phyloP scores from a whole-genome alignment of 108 stramenopile species.

The Fragilariopsis cylindrus region DNA sequence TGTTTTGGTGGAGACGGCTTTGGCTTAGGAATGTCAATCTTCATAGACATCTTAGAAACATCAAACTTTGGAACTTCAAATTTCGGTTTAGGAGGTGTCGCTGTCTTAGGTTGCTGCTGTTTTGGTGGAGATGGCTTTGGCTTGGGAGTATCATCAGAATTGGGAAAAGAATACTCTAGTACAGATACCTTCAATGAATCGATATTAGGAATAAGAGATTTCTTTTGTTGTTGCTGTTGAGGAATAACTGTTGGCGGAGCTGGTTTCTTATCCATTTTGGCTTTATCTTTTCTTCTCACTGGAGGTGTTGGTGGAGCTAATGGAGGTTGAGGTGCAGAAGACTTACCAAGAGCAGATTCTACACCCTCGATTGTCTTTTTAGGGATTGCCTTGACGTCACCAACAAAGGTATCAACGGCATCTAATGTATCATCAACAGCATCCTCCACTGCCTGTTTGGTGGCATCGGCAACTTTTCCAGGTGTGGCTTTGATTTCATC shows the following conservation, averaged over 20 bases:
- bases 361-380: constrained; percentile 59
- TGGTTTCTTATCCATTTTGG: constrained; percentile 10
- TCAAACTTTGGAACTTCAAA: constrained; percentile 40
- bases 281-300: background rate
- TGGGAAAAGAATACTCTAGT: constrained; percentile 33
- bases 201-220: constrained; percentile 22
- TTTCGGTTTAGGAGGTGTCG: constrained; percentile 32
- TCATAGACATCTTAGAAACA: constrained; percentile 29
- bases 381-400: constrained; percentile 68
- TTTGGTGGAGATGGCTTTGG: constrained; percentile 14
- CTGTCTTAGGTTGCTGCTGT: background rate
- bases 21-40: constrained; percentile 34
- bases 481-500: constrained; percentile 74
- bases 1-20: constrained; percentile 15
- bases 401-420: constrained; percentile 54
- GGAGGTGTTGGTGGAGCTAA: constrained; percentile 29
- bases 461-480: constrained; percentile 54
- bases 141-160: constrained; percentile 40
- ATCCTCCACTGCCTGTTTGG: constrained; percentile 45
- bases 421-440: constrained; percentile 60
- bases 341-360: constrained; percentile 29
- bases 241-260: constrained; percentile 25
- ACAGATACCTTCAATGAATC: constrained; percentile 29
- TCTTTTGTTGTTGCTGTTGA: constrained; percentile 27
- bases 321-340: background rate